These are phyloP conservation scores for Saccharum officinarum DNA, from an alignment of 176 grass and related monocot species.

Conservation along the genomic window DNA sequence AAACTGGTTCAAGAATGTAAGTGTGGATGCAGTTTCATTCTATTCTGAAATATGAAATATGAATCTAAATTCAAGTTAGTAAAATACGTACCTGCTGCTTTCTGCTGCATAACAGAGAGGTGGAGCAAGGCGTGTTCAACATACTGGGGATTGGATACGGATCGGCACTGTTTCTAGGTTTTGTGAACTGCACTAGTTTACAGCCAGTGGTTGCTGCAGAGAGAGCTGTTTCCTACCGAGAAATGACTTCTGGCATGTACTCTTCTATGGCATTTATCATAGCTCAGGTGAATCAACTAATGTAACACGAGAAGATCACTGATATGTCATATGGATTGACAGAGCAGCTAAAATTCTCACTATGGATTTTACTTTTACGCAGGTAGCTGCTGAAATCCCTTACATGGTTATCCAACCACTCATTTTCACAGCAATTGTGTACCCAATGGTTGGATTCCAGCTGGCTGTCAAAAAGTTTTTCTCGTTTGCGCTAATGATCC, in stretches of 20 bases:
- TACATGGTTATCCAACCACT: constrained; percentile 57
- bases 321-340: background rate
- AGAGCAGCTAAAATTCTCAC: background rate
- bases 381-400: constrained; percentile 42
- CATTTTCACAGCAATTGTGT: constrained; percentile 48
- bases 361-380: background rate
- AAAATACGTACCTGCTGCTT: background rate
- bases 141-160: constrained; percentile 52
- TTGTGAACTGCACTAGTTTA: constrained; percentile 56
- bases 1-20: constrained; percentile 84
- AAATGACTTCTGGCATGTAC: constrained; percentile 68
- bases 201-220: constrained; percentile 66
- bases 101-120: constrained; percentile 50
- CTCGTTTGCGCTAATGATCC: constrained; percentile 51
- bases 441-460: constrained; percentile 72
- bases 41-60: background rate
- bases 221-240: constrained; percentile 57
- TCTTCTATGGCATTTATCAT: constrained; percentile 53
- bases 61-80: background rate
- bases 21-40: constrained; percentile 5
- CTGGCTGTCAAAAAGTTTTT: constrained; percentile 48
- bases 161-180: constrained; percentile 69
- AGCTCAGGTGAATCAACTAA: constrained; percentile 46
- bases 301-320: background rate
- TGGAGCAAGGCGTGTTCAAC: constrained; percentile 79